Percentiles rank a stretch among this genome's conserved stretches.
These are phyloP conservation scores for Dendrobium chrysotoxum DNA, from an alignment of 106 monocot species.

Conservation along the genomic window DNA sequence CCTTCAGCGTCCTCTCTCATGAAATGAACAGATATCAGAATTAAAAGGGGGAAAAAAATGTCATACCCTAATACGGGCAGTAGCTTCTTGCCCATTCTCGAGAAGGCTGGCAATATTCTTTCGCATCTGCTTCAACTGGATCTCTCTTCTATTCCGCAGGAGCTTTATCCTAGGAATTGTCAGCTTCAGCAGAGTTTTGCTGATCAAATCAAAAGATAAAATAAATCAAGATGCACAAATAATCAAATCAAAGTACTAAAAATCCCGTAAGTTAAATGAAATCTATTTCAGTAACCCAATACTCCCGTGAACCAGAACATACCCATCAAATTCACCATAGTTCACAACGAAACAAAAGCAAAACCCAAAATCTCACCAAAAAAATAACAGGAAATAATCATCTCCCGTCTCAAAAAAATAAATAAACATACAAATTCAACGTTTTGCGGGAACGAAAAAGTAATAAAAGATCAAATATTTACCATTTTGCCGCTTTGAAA, in stretches of 20 bases:
- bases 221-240: not conserved
- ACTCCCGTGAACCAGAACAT: not conserved
- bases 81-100: slow-evolving; percentile 88
- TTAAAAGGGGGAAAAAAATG: not conserved
- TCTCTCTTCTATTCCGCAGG: slow-evolving; percentile 82
- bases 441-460: not conserved
- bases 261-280: not conserved
- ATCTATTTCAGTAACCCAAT: not conserved
- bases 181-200: slow-evolving; percentile 97
- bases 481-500: slow-evolving; percentile 85
- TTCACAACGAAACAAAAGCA: not conserved
- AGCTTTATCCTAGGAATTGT: slow-evolving; percentile 93
- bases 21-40: not conserved
- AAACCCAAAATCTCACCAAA: slow-evolving; percentile 1
- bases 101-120: slow-evolving; percentile 91
- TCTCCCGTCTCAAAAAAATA: too few relatives aligned
- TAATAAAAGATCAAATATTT: not conserved
- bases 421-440: too few relatives aligned
- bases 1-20: too few relatives aligned
- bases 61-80: slow-evolving; percentile 80
- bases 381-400: not conserved
- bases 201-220: slow-evolving; percentile 13
- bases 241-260: not conserved
- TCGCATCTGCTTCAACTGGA: slow-evolving; percentile 93
- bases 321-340: not conserved